phyloP scores from a whole-genome alignment of 2,329 filamentous ascomycete genomes.

The Stromatinia cepivora region DNA sequence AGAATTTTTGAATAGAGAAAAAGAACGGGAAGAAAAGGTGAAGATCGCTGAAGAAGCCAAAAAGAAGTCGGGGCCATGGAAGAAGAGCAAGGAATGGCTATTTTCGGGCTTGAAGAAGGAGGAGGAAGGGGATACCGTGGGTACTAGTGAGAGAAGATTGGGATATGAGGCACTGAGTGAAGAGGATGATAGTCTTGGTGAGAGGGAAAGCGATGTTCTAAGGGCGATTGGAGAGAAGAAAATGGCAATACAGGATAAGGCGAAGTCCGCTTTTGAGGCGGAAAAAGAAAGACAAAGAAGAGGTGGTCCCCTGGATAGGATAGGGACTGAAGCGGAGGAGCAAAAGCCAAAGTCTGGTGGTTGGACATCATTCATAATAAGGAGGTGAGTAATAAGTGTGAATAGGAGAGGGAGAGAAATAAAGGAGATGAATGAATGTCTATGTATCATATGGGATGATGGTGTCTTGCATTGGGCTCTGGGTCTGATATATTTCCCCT shows the following conservation, averaged over 20 bases:
- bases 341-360: conserved; percentile 30
- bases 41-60: conserved; percentile 32
- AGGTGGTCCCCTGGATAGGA: conserved; percentile 37
- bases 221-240: conserved; percentile 39
- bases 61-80: conserved; percentile 36
- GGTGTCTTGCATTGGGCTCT: conserved; percentile 29
- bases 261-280: conserved; percentile 36
- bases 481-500: conserved; percentile 27
- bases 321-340: conserved; percentile 32
- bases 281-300: conserved; percentile 39
- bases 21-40: conserved; percentile 47
- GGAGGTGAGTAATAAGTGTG: conserved; percentile 25
- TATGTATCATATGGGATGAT: conserved; percentile 36
- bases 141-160: conserved; percentile 32
- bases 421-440: conserved; percentile 25
- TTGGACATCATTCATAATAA: conserved; percentile 37
- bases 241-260: conserved; percentile 31
- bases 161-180: conserved; percentile 35
- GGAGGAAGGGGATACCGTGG: conserved; percentile 34
- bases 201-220: conserved; percentile 35
- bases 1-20: conserved; percentile 56
- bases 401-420: conserved; percentile 15
- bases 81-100: conserved; percentile 37
- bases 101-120: conserved; percentile 42
- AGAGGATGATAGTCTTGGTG: conserved; percentile 31